Evolutionary conservation across 768 basidiomycete species (phyloP).

Genomic region (Mrakia blollopis): DNA sequence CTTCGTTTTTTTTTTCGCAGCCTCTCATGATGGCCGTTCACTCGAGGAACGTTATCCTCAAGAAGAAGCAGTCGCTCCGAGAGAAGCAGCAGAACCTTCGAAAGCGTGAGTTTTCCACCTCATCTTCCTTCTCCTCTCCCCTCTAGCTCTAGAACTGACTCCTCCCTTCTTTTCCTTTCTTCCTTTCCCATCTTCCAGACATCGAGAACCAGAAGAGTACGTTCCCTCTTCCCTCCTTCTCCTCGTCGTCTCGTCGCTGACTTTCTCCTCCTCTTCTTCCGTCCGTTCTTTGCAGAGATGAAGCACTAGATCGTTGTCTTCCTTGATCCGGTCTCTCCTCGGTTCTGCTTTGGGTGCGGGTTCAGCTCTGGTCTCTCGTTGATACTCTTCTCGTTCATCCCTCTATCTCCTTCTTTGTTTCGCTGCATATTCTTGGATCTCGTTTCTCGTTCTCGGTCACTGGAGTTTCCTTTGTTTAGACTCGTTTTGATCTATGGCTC

Average conservation of each 20-base stretch:
- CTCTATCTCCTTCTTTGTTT: not conserved
- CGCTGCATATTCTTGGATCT: too few relatives aligned
- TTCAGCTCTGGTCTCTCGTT: not conserved
- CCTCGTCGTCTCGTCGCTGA: not conserved
- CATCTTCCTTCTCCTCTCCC: not conserved
- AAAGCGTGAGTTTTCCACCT: constrained; percentile 32
- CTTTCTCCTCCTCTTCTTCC: not conserved
- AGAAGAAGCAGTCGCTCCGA: constrained; percentile 45
- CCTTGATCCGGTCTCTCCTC: not conserved
- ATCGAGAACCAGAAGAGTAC: constrained; percentile 12
- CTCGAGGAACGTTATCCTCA: constrained; percentile 44
- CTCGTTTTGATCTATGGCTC: too few relatives aligned
- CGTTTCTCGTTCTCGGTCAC: too few relatives aligned
- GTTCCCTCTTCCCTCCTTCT: not conserved
- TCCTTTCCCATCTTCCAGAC: not conserved
- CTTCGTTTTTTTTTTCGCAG: not conserved
- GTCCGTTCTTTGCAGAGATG: constrained; percentile 14
- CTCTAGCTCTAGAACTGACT: not conserved
- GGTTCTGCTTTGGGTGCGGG: not conserved
- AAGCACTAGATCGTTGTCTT: not conserved
- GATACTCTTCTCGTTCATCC: not conserved
- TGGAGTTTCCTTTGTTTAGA: too few relatives aligned
- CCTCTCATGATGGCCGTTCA: constrained; percentile 42
- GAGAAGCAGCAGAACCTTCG: constrained; percentile 45
- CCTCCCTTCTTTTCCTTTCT: not conserved